phyloP scores from a whole-genome alignment of 495 filamentous ascomycete genomes.

The Apiosordaria backusii region DNA sequence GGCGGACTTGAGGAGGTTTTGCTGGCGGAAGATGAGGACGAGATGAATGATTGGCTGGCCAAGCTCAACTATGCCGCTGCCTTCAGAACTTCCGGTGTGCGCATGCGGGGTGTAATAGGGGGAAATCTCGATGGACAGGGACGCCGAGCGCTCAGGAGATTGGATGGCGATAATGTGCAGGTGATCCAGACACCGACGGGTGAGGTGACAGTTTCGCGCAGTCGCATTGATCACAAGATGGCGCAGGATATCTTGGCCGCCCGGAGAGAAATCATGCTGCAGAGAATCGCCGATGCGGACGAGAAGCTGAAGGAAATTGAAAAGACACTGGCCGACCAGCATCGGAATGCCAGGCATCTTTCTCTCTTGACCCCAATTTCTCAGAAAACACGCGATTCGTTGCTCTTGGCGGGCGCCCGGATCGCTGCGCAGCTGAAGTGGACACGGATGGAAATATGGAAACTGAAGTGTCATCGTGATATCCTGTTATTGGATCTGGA shows the following conservation, averaged over 20 bases:
- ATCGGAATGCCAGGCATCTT: slow-evolving; percentile 90
- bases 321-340: slow-evolving; percentile 72
- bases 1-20: slow-evolving; percentile 88
- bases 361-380: slow-evolving; percentile 86
- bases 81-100: slow-evolving; percentile 87
- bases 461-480: slow-evolving; percentile 83
- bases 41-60: slow-evolving; percentile 96
- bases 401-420: slow-evolving; percentile 77
- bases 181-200: slow-evolving; percentile 66
- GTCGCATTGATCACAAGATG: slow-evolving; percentile 73
- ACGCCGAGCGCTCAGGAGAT: slow-evolving; percentile 65
- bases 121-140: slow-evolving; percentile 81
- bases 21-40: slow-evolving; percentile 78
- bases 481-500: slow-evolving; percentile 81
- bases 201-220: slow-evolving; percentile 63
- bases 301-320: slow-evolving; percentile 71
- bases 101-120: slow-evolving; percentile 81
- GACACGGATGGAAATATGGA: slow-evolving; percentile 91
- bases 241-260: slow-evolving; percentile 77
- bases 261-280: slow-evolving; percentile 72
- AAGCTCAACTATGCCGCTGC: slow-evolving; percentile 96
- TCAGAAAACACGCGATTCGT: slow-evolving; percentile 76
- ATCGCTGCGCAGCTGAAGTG: slow-evolving; percentile 90
- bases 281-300: slow-evolving; percentile 79
- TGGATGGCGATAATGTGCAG: slow-evolving; percentile 54